Base-by-base conservation (phyloP, 2,329 filamentous ascomycete species). In the Exophiala oligosperma region DNA sequence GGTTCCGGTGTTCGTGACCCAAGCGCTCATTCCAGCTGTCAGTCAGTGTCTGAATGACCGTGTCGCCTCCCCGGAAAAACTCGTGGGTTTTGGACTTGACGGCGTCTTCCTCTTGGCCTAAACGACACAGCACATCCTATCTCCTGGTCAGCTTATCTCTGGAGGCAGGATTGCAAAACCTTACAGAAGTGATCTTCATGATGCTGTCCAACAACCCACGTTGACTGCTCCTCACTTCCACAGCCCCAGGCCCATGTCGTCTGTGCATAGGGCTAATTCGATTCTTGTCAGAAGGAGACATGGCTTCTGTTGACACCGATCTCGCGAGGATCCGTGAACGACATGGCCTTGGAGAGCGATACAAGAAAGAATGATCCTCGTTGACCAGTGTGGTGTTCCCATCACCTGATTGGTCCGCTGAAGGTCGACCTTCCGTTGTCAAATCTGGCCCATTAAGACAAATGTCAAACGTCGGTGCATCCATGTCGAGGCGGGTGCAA, bases 101-200 rank as follows among this genome's bases (percentile, higher is more conserved):
- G 26, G 55, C 61, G 41, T 63, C 61, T 49, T 63, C 61, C 52
- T 63, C 61, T 47, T 55, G 41, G 8, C 57, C 52, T 26, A 63
- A 63, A 14, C 61, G 61, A 48, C 58, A 59, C 8, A 63, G 43
- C 6, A 63, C 57, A 54, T 63, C 57, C 61, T 63, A 29, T 28
- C 32, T 2, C 9, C n/a, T 4, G 11, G 32, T 57, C 29, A 62
- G 57, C 46, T 17, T 41, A 48, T 28, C 9, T 9, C 37, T 21
- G 12, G 21, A 38, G 37, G n/a, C 8, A 11, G 26, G 41, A 28
- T 8, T 2, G 23, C 5, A 8, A 5, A 38, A 11, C 26, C 57
- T 49, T 44, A 60, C 61, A 37, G 60, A 60, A 2, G 57, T 59
- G 41, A 63, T 63, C 37, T 54, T 52, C 40, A 56, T 40, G 7